Evolutionary conservation across 1,284 basidiomycete species (phyloP), one percentile per base, ranked within the genome.

Genomic region (Tylopilus orsonianus): DNA sequence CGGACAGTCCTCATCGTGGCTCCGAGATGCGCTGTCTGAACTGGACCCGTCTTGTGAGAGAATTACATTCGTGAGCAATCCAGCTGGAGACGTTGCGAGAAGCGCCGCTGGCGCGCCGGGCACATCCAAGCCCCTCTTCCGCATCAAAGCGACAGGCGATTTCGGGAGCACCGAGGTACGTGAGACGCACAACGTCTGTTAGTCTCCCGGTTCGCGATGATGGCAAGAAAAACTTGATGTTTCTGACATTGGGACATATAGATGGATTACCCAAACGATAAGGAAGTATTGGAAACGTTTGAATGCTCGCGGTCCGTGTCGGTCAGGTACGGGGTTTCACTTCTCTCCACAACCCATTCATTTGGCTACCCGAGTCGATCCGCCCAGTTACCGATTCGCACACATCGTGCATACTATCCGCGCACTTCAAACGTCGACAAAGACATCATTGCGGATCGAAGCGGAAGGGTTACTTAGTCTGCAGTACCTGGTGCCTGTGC

Each of bases 231-330:
- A 34, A 19, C 2, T 13, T 20, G 20, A 30, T 30, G n/a, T 26
- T 22, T 34, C 27, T 46, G 41, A 57, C 29, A 18, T 26, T 18
- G 42, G 26, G 23, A 3, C 23, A n/a, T 37, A 18, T 59, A 94
- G 90, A 89, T 96, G 83, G 93, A 97, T 66, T 96, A 94, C 56
- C 90, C 91, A 1, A 92, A 93, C 59, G 93, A 95, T 60, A 76
- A 79, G 43, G 92, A 95, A 45, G 90, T 96, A 0, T 78, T 97
- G 35, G 92, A 96, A 67, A 81, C 83, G 0, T 93, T 94, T 60
- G 88, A 93, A 56, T 96, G 93, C 63, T 74, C 70, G 9, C 70
- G 74, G 32, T 68, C 71, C 7, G 77, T 92, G n/a, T 77, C 74
- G 20, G 91, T 89, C 65, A 92, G 83, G 92, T 92, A 54, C 35